Percentiles rank a stretch among this genome's conserved stretches.
These are phyloP conservation scores for Microcyclosporella mali DNA, from an alignment of 2,329 filamentous ascomycete genomes.

Conservation along the genomic window DNA sequence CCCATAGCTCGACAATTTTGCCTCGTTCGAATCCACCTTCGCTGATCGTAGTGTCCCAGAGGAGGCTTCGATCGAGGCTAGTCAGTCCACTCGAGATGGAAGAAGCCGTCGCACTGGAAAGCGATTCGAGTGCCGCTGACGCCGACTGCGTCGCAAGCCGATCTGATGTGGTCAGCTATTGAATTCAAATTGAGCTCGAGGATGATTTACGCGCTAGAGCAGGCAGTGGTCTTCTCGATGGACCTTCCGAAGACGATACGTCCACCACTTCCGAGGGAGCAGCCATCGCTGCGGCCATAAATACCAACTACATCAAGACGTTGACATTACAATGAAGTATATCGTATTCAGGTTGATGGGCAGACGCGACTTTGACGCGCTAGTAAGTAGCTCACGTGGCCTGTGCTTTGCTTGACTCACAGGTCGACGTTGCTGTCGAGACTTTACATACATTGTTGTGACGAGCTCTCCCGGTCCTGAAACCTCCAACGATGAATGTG, in stretches of 20 bases:
- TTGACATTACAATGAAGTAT: no score
- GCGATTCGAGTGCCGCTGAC: constrained; percentile 3
- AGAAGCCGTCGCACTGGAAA: neutral
- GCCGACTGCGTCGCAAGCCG: constrained; percentile 11
- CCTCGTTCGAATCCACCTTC: constrained; percentile 60
- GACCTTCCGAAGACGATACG: constrained; percentile 4
- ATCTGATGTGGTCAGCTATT: constrained; percentile 2
- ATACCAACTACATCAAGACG: neutral
- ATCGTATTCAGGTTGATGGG: neutral
- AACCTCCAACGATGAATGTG: constrained; percentile 10
- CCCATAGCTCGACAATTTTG: constrained; percentile 80
- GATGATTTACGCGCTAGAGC: constrained; percentile 3
- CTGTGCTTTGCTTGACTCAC: no score
- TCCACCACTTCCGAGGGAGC: constrained; percentile 1
- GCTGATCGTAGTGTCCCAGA: neutral
- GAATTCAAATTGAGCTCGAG: neutral
- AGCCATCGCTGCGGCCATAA: constrained; percentile 4
- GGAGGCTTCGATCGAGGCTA: constrained; percentile 6
- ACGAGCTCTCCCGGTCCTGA: no score
- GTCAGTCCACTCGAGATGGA: constrained; percentile 6
- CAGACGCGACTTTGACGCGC: neutral
- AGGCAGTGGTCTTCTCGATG: neutral
- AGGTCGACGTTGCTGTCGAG: no score
- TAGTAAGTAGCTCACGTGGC: no score
- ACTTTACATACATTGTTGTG: no score